Base-by-base conservation (phyloP, 1,139 yeast genomes). In the Saccharomyces hybrid region DNA sequence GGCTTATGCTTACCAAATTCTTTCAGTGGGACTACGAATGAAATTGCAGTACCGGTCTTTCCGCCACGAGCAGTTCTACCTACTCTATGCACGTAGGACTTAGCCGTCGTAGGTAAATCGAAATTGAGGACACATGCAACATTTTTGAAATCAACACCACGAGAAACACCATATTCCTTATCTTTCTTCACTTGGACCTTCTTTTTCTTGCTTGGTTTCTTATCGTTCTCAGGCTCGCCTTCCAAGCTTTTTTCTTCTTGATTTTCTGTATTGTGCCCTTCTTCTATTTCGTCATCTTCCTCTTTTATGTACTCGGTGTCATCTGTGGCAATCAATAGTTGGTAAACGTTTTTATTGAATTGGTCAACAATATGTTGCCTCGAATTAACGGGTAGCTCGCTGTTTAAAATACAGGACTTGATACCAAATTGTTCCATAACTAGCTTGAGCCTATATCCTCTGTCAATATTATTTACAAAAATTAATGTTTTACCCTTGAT, bases 11-110 rank as follows among this genome's bases (percentile, higher is more conserved):
- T 89, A 38, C 97, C 97, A 73, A 86, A 86, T 66, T 88, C 91
- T 57, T 84, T 86, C 46, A 75, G 73, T 16, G 96, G 90, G 30
- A 93, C 88, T 14, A 93, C 95, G 74, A 93, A 93, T 30, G 98
- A 90, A 57, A 95, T 78, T 0, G 98, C 87, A 82, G 90, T 91
- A 56, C 99, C 99, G 1, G 95, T 78, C 69, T 89, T 89, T 51
- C 97, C 96, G 5, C 97, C 99, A 72, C 99, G 83, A 4, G 99
- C 99, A 2, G 99, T 93, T 76, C 99, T 84, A 52, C 99, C 99
- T 50, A 95, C 81, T 69, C 99, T 82, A 71, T 95, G 99, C 47
- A 90, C 84, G 68, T 95, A 95, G 5, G 96, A 83, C 67, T 86
- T 86, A 4, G 98, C 85, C 5, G 96, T 84, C 2, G 89, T 80